Evolutionary conservation across 2,329 filamentous ascomycete species (phyloP).

Genomic region (Fusarium citri): DNA sequence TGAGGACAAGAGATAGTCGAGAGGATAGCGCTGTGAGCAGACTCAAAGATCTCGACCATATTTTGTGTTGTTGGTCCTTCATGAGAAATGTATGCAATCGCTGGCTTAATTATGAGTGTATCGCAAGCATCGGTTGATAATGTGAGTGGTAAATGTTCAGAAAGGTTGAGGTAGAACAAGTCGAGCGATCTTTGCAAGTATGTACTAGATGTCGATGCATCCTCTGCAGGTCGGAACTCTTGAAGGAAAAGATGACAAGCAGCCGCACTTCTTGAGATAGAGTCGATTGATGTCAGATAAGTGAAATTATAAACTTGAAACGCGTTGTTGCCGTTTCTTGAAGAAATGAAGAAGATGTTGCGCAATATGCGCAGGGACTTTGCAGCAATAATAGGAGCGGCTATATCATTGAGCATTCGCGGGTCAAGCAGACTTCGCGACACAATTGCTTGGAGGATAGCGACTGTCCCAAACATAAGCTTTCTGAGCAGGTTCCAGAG

Average conservation of each 20-base stretch:
- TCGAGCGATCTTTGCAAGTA: constrained; percentile 77
- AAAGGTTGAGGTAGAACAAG: constrained; percentile 87
- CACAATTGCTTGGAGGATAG: constrained; percentile 79
- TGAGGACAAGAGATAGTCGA: constrained; percentile 84
- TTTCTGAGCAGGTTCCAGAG: constrained; percentile 82
- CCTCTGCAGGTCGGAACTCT: constrained; percentile 63
- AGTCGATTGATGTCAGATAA: constrained; percentile 84
- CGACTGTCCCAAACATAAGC: constrained; percentile 79
- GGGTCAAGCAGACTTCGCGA: constrained; percentile 70
- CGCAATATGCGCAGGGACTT: constrained; percentile 80
- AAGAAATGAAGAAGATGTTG: constrained; percentile 84
- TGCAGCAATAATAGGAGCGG: constrained; percentile 73
- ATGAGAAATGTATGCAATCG: constrained; percentile 76
- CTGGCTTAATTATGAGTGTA: constrained; percentile 77
- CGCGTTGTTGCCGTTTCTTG: constrained; percentile 74
- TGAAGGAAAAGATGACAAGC: constrained; percentile 75
- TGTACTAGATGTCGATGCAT: constrained; percentile 47
- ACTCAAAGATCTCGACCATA: constrained; percentile 78
- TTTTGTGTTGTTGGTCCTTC: constrained; percentile 57
- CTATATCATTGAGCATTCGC: constrained; percentile 55
- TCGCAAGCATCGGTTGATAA: constrained; percentile 76
- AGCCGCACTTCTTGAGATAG: constrained; percentile 76
- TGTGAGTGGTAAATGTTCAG: constrained; percentile 82
- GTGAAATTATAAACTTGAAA: constrained; percentile 90
- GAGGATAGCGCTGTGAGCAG: constrained; percentile 85